Base-by-base conservation (phyloP, 2,329 filamentous ascomycete genomes). In the Cladosporium sp. region DNA sequence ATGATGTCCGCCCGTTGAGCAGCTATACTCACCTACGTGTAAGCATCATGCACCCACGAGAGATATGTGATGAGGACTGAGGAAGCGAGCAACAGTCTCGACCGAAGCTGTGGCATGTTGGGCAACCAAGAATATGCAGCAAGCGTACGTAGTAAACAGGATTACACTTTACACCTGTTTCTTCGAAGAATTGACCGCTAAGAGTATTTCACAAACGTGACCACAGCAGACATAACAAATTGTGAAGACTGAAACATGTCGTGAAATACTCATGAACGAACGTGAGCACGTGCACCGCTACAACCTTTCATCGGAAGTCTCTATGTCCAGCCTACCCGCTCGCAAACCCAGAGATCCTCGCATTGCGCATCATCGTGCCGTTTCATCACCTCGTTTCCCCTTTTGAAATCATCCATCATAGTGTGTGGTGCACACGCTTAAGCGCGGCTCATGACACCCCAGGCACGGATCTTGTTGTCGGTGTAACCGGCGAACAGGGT, bases 401-500 rank as follows among this genome's bases (percentile, higher is more conserved):
- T 15, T 17, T 34, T 7, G 17, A 18, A 19, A 19, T 32, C 15
- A 20, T 48, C 27, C 17, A 48, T 41, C 45, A 34, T 41, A 36
- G 32, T 36, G 32, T 17, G 13, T 36, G 13, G 13, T 36, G 22
- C 47, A 56, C 40, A 42, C 55, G 45, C 58, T 60, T 69, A 70
- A 59, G 65, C 88, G 76, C 89, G 84, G 75, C 89, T 93, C 89
- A 96, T 95, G 71, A 96, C 90, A 79, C 90, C 90, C 90, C 90
- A 96, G 67, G 89, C 90, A 70, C 91, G 88, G 80, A 96, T 96
- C 80, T 95, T 87, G 85, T 96, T 97, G 81, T 99, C 93, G 68
- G 93, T 99, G 85, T 99, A 99, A 77, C 93, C 93, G 74, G 93
- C 91, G 77, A 99, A 99, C 75, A 99, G 82, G 71, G 93, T 97